Evolutionary conservation across 2,329 filamentous ascomycete genomes (phyloP).

Genomic region (Penicillium verrucosum): DNA sequence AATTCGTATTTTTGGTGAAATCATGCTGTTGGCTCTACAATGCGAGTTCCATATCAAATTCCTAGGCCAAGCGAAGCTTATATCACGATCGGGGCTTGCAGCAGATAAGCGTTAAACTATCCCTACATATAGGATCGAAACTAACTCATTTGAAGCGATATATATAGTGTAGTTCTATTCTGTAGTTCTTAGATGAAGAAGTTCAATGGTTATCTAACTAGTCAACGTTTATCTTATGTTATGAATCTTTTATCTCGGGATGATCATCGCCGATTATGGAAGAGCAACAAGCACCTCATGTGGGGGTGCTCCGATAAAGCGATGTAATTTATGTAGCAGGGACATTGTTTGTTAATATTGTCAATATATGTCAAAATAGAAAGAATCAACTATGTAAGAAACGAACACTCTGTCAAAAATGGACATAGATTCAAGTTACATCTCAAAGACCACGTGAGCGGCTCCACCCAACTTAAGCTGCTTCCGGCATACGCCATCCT

Average conservation of each 20-base stretch:
- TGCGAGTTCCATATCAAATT: background rate
- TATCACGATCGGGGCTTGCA: background rate
- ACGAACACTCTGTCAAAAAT: background rate
- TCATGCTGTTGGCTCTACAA: background rate
- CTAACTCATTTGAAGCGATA: background rate
- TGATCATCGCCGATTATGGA: conserved; percentile 2
- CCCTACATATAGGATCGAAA: background rate
- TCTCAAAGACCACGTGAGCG: conserved; percentile 19
- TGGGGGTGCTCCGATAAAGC: background rate
- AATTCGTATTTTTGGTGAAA: background rate
- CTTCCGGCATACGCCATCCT: conserved; percentile 20
- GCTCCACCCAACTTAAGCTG: conserved; percentile 16
- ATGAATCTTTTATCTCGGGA: background rate
- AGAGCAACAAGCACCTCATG: background rate
- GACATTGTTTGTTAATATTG: background rate
- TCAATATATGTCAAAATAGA: background rate
- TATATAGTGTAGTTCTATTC: background rate
- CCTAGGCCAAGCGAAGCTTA: background rate
- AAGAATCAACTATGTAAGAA: background rate
- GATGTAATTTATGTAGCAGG: background rate
- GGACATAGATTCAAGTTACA: background rate
- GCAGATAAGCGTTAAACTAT: background rate
- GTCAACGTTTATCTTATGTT: no score
- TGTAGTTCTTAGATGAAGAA: background rate
- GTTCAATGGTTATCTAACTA: background rate